Conservation (phyloP, 2,329 filamentous ascomycete genomes). For the Helicocarpus griseus region DNA sequence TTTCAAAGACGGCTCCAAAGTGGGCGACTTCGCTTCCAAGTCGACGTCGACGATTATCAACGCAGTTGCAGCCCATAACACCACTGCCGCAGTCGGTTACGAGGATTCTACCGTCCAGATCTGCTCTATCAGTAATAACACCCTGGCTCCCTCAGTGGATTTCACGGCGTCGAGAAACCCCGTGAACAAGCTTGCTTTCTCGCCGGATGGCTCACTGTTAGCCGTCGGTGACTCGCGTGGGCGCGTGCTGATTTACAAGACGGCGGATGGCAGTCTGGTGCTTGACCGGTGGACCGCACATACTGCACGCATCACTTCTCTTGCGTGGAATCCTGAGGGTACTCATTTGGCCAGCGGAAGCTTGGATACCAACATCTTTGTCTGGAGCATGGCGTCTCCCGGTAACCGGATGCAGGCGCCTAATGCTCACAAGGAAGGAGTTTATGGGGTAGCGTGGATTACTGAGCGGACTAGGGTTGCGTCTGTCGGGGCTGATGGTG, state of each 20-base stretch:
- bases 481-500: slow-evolving; percentile 76
- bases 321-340: slow-evolving; percentile 69
- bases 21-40: slow-evolving; percentile 51
- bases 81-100: slow-evolving; percentile 64
- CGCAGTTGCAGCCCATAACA: slow-evolving; percentile 56
- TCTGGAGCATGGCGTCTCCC: slow-evolving; percentile 80
- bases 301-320: slow-evolving; percentile 55
- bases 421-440: slow-evolving; percentile 93
- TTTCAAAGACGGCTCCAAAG: slow-evolving; percentile 47
- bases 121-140: slow-evolving; percentile 53
- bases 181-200: slow-evolving; percentile 77
- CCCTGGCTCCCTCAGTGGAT: slow-evolving; percentile 48
- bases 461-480: slow-evolving; percentile 57
- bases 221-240: slow-evolving; percentile 76
- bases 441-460: slow-evolving; percentile 78
- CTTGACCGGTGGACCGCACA: slow-evolving; percentile 72
- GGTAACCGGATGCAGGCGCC: slow-evolving; percentile 72
- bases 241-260: slow-evolving; percentile 76
- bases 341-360: slow-evolving; percentile 75
- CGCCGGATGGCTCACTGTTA: slow-evolving; percentile 62
- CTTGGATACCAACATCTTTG: slow-evolving; percentile 82
- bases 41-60: slow-evolving; percentile 59
- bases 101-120: slow-evolving; percentile 66
- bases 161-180: slow-evolving; percentile 60
- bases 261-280: slow-evolving; percentile 57